These are phyloP conservation scores for Naganishia vishniacii DNA, from an alignment of 768 basidiomycete genomes.

Conservation along the genomic window DNA sequence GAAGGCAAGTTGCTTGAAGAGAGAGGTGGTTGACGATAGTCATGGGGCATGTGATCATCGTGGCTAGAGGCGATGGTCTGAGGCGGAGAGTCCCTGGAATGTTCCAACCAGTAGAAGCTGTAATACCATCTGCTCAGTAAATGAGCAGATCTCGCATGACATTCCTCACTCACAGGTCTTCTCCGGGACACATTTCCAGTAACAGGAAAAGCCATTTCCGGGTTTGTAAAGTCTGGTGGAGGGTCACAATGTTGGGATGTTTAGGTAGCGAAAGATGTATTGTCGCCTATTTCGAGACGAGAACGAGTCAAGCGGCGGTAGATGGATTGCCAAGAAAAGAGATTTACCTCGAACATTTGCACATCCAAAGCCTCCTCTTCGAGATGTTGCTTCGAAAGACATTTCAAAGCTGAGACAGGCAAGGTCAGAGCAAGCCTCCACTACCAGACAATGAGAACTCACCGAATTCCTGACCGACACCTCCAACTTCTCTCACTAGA, in stretches of 20 bases:
- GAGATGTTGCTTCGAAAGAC: slow-evolving; percentile 87
- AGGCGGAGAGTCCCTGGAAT: slow-evolving; percentile 65
- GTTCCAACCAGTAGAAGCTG: slow-evolving; percentile 90
- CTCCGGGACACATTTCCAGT: slow-evolving; percentile 91
- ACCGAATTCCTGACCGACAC: slow-evolving; percentile 47
- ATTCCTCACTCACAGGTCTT: slow-evolving; percentile 73
- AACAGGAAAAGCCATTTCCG: slow-evolving; percentile 83
- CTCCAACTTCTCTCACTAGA: slow-evolving; percentile 56
- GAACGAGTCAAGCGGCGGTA: slow-evolving; percentile 7
- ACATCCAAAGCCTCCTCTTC: slow-evolving; percentile 78
- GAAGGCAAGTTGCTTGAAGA: slow-evolving; percentile 47
- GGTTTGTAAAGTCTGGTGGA: slow-evolving; percentile 87
- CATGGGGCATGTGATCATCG: slow-evolving; percentile 11
- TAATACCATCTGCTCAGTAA: not conserved
- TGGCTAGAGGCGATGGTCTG: slow-evolving; percentile 29
- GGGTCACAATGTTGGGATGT: slow-evolving; percentile 90
- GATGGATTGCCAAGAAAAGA: slow-evolving; percentile 11
- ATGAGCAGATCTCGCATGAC: no score
- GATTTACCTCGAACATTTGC: slow-evolving; percentile 79
- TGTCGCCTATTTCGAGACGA: slow-evolving; percentile 59
- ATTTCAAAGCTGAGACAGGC: slow-evolving; percentile 76
- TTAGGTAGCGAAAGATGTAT: slow-evolving; percentile 87
- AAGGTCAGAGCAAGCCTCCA: not conserved
- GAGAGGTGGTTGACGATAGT: slow-evolving; percentile 31
- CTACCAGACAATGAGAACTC: slow-evolving; percentile 25